Base-by-base conservation (phyloP, 768 basidiomycete species). In the Scleroderma bovista region DNA sequence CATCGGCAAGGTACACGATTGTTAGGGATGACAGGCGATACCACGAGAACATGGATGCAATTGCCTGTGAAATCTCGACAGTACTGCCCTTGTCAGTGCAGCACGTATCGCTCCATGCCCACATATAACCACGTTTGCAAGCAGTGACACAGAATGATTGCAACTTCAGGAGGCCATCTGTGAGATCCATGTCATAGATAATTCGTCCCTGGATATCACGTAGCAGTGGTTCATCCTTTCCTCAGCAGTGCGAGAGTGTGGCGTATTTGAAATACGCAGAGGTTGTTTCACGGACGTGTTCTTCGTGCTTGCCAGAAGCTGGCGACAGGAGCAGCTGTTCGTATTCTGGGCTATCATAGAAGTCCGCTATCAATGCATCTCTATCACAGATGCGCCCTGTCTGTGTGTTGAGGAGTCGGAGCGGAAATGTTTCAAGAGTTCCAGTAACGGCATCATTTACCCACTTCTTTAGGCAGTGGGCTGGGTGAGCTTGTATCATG, bases 41-140 rank as follows among this genome's bases (percentile, higher is more conserved):
- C 48, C 48, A 50, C 36, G 20, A 15, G 26, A 44, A 50, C 48
- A 50, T 50, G 12, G 48, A 34, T 6, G 24, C 34, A 6, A 50
- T 50, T 7, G 48, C 40, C 34, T 50, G 15, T 17, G 44, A 33
- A 9, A 44, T 9, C 15, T 50, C 48, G 1, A n/a, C 41, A 33
- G 32, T 45, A 13, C 29, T 50, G n/a, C 10, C 23, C 31, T 45
- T 50, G 34, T 50, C 42, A 29, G 44, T 50, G 33, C 48, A 50
- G 15, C 48, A 50, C 23, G 48, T 50, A 34, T 50, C 48, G 24
- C 47, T 48, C 47, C 47, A 48, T 15, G 47, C 47, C 47, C 47
- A 50, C 4, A 22, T 15, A 6, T 42, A 34, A 6, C 40, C 41
- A 32, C 40, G 41, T 13, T 23, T 15, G 22, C 9, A 8, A 38